A percentile compares a stretch with the other conserved stretches of the same genome.
These are phyloP conservation scores for Ceratobasidium papillatum DNA, from an alignment of 1,284 basidiomycete genomes.

Conservation along the genomic window DNA sequence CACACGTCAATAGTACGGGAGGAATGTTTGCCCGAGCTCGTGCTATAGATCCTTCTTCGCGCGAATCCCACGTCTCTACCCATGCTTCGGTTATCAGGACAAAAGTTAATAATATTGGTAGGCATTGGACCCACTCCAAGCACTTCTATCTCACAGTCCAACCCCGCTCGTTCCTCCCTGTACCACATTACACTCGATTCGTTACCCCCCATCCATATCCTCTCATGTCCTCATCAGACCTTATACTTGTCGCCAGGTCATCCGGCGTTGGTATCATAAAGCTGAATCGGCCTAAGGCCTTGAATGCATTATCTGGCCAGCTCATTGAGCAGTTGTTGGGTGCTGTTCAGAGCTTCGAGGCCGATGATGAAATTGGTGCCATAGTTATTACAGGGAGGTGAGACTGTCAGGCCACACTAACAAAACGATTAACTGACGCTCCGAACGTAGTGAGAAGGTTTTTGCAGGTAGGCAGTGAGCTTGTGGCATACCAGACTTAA, in stretches of 20 bases:
- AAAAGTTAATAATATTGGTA: background rate
- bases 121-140: background rate
- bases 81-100: slow-evolving; percentile 12
- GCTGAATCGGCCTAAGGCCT: slow-evolving; percentile 38
- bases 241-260: slow-evolving; percentile 33
- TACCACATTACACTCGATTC: background rate
- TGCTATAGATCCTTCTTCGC: slow-evolving; percentile 6
- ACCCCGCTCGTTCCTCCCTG: background rate
- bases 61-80: background rate
- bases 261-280: slow-evolving; percentile 35
- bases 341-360: slow-evolving; percentile 32
- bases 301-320: slow-evolving; percentile 39
- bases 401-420: background rate
- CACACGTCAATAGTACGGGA: background rate
- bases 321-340: slow-evolving; percentile 38
- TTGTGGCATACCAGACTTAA: background rate
- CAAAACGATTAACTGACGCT: background rate
- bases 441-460: slow-evolving; percentile 21
- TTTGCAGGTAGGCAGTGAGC: slow-evolving; percentile 34
- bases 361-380: slow-evolving; percentile 42
- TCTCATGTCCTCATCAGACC: slow-evolving; percentile 34
- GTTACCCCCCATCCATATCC: background rate
- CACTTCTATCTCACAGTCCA: slow-evolving; percentile 3
- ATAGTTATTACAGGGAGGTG: slow-evolving; percentile 41
- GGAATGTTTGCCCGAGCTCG: slow-evolving; percentile 13